phyloP scores from a whole-genome alignment of 1,284 basidiomycete genomes.

The Sphaerobolus stellatus region DNA sequence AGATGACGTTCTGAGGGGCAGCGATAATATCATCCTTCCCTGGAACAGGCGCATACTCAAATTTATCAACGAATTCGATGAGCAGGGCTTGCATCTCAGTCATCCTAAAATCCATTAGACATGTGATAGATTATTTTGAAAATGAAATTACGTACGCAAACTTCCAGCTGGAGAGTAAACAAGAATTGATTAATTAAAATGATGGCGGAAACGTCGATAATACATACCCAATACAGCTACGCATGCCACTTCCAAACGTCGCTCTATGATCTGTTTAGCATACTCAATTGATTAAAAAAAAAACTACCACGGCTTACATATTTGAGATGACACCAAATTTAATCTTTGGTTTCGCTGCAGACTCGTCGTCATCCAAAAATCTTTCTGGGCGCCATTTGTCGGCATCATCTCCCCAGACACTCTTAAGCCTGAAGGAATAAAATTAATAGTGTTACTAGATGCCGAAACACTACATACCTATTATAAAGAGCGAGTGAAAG shows the following conservation, averaged over 20 bases:
- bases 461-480: conserved; percentile 11
- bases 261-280: conserved; percentile 20
- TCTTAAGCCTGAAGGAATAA: conserved; percentile 33
- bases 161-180: background rate
- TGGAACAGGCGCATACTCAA: conserved; percentile 44
- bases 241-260: conserved; percentile 42
- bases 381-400: conserved; percentile 42
- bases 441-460: conserved; percentile 25
- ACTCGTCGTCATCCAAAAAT: conserved; percentile 18
- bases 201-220: background rate
- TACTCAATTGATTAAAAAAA: background rate
- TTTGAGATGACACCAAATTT: conserved; percentile 28
- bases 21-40: conserved; percentile 37
- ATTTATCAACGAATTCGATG: conserved; percentile 46
- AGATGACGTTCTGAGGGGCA: conserved; percentile 23
- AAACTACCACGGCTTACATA: no score
- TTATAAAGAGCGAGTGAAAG: conserved; percentile 21
- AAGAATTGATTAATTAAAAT: background rate
- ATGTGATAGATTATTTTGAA: conserved; percentile 7
- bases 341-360: conserved; percentile 31
- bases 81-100: conserved; percentile 52
- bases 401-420: conserved; percentile 44
- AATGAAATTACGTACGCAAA: conserved; percentile 1
- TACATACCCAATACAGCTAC: conserved; percentile 39
- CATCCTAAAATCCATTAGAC: conserved; percentile 25